Evolutionary conservation across 495 filamentous ascomycete genomes (phyloP), one percentile per base, ranked within the genome.

Genomic region (Penicillium waksmanii): DNA sequence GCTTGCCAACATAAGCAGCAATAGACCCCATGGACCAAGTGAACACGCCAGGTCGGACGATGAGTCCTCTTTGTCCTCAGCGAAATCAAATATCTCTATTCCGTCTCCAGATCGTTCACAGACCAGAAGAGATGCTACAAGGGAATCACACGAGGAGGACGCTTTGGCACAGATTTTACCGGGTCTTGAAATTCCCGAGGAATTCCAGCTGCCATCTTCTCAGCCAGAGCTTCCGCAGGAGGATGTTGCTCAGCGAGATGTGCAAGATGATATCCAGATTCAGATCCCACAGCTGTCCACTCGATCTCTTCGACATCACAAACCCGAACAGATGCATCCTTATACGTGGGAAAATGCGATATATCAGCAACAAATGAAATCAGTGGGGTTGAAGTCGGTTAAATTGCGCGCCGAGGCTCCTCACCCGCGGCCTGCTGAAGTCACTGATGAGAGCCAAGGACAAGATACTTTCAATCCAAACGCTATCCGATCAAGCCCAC

Each of bases 321-420:
- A 19, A 55, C 36, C 52, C 15, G 19, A 91, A 64, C 71, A 89
- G 55, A 85, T 48, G 46, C 25, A 90, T 61, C 89, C 89, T 0
- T 93, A 91, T 66, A 68, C 83, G 2, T 64, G 89, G 5, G 89
- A 93, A 63, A 81, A 81, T 62, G 87, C 81, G n/a, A 83, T 83
- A 56, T 91, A 92, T 66, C 77, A 80, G 19, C 80, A 66, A 8
- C 76, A 79, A 9, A 80, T 90, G 68, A 85, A 81, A 54, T 82
- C 82, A 6, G 74, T 85, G 43, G 89, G 89, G 0, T 58, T 91
- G 8, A 84, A 82, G 57, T 88, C 89, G 1, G 72, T 91, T 35
- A 82, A 79, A 49, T 70, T 89, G 35, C 69, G 74, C 27, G 53
- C 64, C 19, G 58, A 57, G 48, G 73, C 48, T 57, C 69, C 51